A percentile compares a stretch with the other conserved stretches of the same genome.
phyloP scores from a whole-genome alignment of 352 stramenopile species.

The Globisporangium nagaii region DNA sequence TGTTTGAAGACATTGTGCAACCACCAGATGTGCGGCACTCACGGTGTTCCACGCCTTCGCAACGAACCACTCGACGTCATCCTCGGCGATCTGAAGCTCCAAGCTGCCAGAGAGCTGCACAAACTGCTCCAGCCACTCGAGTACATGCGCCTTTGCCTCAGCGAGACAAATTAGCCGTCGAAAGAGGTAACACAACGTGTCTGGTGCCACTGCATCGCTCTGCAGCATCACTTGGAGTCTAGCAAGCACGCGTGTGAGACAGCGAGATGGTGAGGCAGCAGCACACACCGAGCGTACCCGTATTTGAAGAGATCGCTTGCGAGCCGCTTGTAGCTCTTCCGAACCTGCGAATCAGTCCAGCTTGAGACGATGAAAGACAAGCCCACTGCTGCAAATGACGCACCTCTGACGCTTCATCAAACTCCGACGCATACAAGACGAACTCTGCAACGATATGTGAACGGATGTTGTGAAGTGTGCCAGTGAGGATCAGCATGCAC shows the following conservation, averaged over 20 bases:
- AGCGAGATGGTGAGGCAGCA: not conserved
- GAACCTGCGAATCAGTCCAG: slow-evolving; percentile 27
- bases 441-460: slow-evolving; percentile 30
- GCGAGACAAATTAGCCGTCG: slow-evolving; percentile 51
- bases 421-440: slow-evolving; percentile 47
- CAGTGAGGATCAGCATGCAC: not conserved
- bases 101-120: slow-evolving; percentile 47
- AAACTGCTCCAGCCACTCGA: slow-evolving; percentile 65
- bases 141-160: slow-evolving; percentile 28
- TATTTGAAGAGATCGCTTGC: slow-evolving; percentile 58
- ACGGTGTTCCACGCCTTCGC: slow-evolving; percentile 77
- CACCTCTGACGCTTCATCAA: slow-evolving; percentile 44
- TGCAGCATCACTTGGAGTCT: slow-evolving; percentile 65
- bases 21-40: slow-evolving; percentile 8
- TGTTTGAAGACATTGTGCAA: not conserved
- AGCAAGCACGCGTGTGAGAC: not conserved
- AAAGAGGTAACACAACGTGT: slow-evolving; percentile 52
- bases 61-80: slow-evolving; percentile 69
- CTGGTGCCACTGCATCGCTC: slow-evolving; percentile 20
- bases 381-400: not conserved
- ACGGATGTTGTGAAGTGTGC: not conserved
- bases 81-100: slow-evolving; percentile 31
- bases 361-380: not conserved
- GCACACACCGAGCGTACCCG: slow-evolving; percentile 21
- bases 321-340: slow-evolving; percentile 43